Base-by-base conservation (phyloP, 1,139 yeast species). In the Lodderomyces beijingensis region DNA sequence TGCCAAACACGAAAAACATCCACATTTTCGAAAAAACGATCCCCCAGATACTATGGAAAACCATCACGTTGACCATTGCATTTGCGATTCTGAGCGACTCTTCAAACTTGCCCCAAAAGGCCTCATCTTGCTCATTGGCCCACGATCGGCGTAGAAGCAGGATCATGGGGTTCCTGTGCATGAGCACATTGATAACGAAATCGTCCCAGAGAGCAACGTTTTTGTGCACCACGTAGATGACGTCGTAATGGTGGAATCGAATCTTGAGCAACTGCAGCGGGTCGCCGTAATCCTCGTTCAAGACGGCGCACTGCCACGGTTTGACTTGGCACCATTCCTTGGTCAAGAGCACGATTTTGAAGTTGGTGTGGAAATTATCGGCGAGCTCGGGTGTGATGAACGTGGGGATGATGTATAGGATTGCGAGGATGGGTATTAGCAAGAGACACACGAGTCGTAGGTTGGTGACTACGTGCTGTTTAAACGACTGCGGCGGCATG, bases 1-100 rank as follows among this genome's bases (percentile, higher is more conserved):
- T 27, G 1, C 47, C 49, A 25, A 49, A 29, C 6, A 47, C 18
- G 21, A 49, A 44, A 30, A 49, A 52, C 6, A 47, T 37, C 49
- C 49, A 45, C 44, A 51, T 40, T 32, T 44, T 31, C 3, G 51
- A 45, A 4, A 51, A 32, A n/a, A 53, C 21, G 11, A 51, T 30
- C 9, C 53, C 49, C 29, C 36, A 40, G 12, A 48, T 24, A 8
- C 46, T 32, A 36, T 49, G 43, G 27, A 42, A 45, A 5, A 43
- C 21, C 42, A 42, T 42, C 7, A 51, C 41, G 34, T 47, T 42
- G 5, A 39, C 15, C 17, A 50, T 36, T 1, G 54, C 56, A 7
- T 50, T 28, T 13, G 41, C 30, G 5, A 52, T 40, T 7, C 46
- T 41, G 4, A 44, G 5, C 7, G 38, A 31, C 27, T 47, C 51